These are phyloP conservation scores for Nakaseomyces nivariensis DNA, from an alignment of 1,139 yeast species.

Conservation along the genomic window DNA sequence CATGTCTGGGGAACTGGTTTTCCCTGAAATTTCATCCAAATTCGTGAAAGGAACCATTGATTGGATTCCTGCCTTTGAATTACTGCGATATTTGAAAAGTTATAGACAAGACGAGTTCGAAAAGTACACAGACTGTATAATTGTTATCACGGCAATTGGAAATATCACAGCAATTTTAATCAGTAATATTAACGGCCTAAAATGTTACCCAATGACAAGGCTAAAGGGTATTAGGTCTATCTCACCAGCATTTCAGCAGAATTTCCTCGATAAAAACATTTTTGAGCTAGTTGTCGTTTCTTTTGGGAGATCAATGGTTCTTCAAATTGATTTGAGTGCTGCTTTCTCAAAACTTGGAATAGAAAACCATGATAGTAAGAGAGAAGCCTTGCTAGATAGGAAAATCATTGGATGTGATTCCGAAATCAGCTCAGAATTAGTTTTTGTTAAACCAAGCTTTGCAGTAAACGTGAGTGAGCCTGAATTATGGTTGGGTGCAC, in stretches of 20 bases:
- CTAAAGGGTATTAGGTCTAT: slow-evolving; percentile 21
- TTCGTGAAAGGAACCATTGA: slow-evolving; percentile 12
- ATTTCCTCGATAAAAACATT: not conserved
- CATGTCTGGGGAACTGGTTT: slow-evolving; percentile 23
- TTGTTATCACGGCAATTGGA: slow-evolving; percentile 17
- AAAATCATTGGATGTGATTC: not conserved
- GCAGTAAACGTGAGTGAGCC: not conserved
- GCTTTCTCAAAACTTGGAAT: not conserved
- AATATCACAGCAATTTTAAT: slow-evolving; percentile 8
- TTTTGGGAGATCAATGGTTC: not conserved
- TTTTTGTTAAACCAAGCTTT: not conserved
- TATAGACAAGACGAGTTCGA: slow-evolving; percentile 6
- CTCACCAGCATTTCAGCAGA: slow-evolving; percentile 6
- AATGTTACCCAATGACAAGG: slow-evolving; percentile 18
- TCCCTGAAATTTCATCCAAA: slow-evolving; percentile 5
- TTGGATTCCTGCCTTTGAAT: slow-evolving; percentile 14
- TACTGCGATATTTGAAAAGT: slow-evolving; percentile 12
- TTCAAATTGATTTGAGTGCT: not conserved
- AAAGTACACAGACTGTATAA: slow-evolving; percentile 11
- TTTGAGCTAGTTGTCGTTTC: not conserved
- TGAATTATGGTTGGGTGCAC: not conserved
- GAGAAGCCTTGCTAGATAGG: not conserved
- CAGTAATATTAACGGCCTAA: slow-evolving; percentile 6
- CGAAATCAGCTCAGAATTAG: not conserved
- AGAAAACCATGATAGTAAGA: not conserved